These are phyloP conservation scores for Colletotrichum lentis DNA, from an alignment of 2,329 filamentous ascomycete genomes.

Conservation along the genomic window DNA sequence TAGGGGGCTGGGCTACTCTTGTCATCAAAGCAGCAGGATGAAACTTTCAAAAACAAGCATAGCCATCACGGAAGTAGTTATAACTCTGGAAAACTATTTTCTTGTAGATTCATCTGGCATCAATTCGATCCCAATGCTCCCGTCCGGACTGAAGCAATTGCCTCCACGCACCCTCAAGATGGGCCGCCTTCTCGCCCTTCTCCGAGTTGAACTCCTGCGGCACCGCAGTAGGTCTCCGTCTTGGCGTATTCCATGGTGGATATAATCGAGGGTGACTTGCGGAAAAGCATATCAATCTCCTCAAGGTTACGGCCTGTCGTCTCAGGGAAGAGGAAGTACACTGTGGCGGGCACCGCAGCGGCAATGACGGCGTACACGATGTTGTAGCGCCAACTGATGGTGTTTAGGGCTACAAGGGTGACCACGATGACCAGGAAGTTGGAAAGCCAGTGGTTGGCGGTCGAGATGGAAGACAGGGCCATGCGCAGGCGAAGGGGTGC, in stretches of 20 bases:
- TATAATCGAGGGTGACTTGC: conserved; percentile 49
- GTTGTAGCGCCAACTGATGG: conserved; percentile 61
- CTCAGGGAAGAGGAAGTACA: conserved; percentile 57
- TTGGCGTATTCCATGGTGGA: conserved; percentile 49
- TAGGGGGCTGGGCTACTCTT: too few species aligned
- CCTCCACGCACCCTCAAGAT: conserved; percentile 24
- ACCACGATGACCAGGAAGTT: conserved; percentile 56
- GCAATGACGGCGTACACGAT: conserved; percentile 58
- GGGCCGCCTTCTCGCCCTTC: conserved; percentile 36
- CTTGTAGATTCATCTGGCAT: too few species aligned
- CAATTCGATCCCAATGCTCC: not conserved
- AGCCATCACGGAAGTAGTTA: not conserved
- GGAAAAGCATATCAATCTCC: conserved; percentile 55
- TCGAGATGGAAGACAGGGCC: conserved; percentile 64
- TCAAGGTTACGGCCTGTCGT: conserved; percentile 60
- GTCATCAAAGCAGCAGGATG: too few species aligned
- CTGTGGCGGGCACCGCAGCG: conserved; percentile 53
- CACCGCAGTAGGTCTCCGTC: conserved; percentile 45
- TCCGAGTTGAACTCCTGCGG: conserved; percentile 43
- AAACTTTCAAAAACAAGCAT: not conserved
- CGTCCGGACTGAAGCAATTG: too few species aligned
- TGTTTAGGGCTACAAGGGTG: conserved; percentile 56
- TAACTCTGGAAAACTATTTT: too few species aligned
- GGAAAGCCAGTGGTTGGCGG: conserved; percentile 62
- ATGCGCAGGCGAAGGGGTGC: conserved; percentile 61